Conservation (phyloP, 257 asterid genomes). For the Thymus quinquecostatus region DNA sequence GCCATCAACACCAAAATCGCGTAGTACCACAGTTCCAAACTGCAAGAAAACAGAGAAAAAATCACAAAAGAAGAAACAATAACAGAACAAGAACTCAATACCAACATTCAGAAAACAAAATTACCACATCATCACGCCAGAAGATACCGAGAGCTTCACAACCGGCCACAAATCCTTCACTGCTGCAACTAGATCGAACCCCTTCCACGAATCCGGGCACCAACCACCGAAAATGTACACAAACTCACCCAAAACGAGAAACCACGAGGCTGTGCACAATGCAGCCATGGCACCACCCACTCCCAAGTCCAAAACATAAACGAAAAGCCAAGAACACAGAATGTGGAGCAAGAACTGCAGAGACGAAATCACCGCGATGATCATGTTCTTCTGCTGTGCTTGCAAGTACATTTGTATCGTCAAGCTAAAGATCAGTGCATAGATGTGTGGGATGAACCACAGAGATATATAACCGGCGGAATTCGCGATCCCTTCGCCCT, state of each 20-base stretch:
- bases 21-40: constrained; percentile 70
- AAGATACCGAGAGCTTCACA: constrained; percentile 48
- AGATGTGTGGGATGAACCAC: constrained; percentile 60
- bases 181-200: constrained; percentile 49
- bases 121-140: constrained; percentile 66
- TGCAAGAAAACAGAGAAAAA: constrained; percentile 6
- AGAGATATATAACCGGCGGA: constrained; percentile 56
- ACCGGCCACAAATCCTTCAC: constrained; percentile 40
- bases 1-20: constrained; percentile 51
- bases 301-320: constrained; percentile 42
- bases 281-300: constrained; percentile 52
- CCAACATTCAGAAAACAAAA: too few relatives aligned
- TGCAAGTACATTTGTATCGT: constrained; percentile 69
- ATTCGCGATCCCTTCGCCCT: constrained; percentile 46
- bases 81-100: not conserved
- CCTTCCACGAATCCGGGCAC: constrained; percentile 66
- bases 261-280: constrained; percentile 47
- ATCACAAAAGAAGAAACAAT: not conserved
- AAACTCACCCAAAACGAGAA: constrained; percentile 49
- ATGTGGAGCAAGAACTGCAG: constrained; percentile 48
- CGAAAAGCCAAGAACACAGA: constrained; percentile 61
- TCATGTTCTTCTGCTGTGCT: constrained; percentile 65
- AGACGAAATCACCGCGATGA: constrained; percentile 53
- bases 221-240: constrained; percentile 59
- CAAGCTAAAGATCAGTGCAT: constrained; percentile 49